Base-by-base conservation (phyloP, 495 filamentous ascomycete genomes). In the Trichoderma orchidacearum region DNA sequence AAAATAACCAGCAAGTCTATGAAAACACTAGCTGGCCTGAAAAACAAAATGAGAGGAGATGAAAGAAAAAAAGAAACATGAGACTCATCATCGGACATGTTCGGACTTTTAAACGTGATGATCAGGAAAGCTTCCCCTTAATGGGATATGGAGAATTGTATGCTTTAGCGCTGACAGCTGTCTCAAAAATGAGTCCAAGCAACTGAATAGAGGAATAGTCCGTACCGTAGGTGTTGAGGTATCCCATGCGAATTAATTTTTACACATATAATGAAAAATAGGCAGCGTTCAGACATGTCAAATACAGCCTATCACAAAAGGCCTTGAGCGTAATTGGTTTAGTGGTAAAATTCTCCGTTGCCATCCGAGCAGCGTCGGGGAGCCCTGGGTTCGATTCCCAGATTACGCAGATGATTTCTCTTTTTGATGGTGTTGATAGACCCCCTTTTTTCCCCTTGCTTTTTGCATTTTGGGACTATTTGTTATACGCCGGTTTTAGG, bases 261-360 rank as follows among this genome's bases (percentile, higher is more conserved):
- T n/a, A n/a, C n/a, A n/a, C 5, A 25, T 48, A 48, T 48, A 28
- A 41, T 0, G 12, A 27, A 3, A 13, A 3, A 48, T 15, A 17
- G 1, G 8, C 7, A 15, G 0, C 2, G 7, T 2, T 23, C 1
- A 1, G 15, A 17, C 9, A 28, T 48, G 11, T 48, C 21, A 6
- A 27, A 25, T 48, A 23, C 38, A 48, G 18, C 9, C 0, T 7
- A 11, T 3, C 38, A 23, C n/a, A 48, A 25, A 48, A 0, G 18
- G 27, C 2, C 11, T 1, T n/a, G n/a, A 48, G 41, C 41, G 41
- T 48, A 48, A 48, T 48, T 48, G 41, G 41, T 48, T 48, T 48
- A 48, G 41, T 48, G 41, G 41, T 48, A 48, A 48, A 48, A 48
- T 48, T 48, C 41, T 48, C 41, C 41, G 41, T 48, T 48, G 41